Base-by-base conservation (phyloP, 139 green algal species). In the Chlorella sorokiniana region DNA sequence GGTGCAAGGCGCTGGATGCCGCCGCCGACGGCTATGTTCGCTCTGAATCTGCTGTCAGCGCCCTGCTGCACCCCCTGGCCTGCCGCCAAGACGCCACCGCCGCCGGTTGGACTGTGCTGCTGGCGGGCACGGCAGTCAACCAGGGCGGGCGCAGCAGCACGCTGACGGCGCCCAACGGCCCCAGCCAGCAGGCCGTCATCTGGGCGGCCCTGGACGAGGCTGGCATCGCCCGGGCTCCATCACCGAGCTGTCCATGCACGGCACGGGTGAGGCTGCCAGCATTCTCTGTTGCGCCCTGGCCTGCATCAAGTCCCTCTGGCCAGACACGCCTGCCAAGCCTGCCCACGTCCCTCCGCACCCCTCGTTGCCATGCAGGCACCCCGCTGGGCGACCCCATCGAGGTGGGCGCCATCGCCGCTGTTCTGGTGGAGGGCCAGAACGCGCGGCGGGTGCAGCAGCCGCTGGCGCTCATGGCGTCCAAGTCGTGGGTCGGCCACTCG, bases 311-410 rank as follows among this genome's bases (percentile, higher is more conserved):
- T 18, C 25, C 35, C 59, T 18, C 59, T 29, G 4, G 27, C 6
- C 22, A 25, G 18, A 33, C 41, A 10, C 31, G 40, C 56, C 6
- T 74, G 31, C 35, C 31, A 70, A 3, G 5, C 10, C 4, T 37
- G 61, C 23, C 33, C 33, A 45, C 23, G 2, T 33, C 22, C 33
- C 16, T 23, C 38, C 4, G 18, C 1, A 7, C 52, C 67, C 22
- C 38, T 54, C 29, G 18, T 10, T 14, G 61, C 37, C 29, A 16
- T 45, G 85, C 63, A 67, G 93, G 92, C 38, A 96, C 94, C 0
- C 81, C 88, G 3, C 89, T 96, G 70, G 91, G 95, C 20, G 95
- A 98, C 69, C 93, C 94, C 68, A 97, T 98, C n/a, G 95, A 98
- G 81, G 84, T 96, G 7, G 92, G 94, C 4, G 94, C 93, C 16